These are phyloP conservation scores for Dipteronia dyeriana DNA, from an alignment of 345 rosid species.

Conservation along the genomic window DNA sequence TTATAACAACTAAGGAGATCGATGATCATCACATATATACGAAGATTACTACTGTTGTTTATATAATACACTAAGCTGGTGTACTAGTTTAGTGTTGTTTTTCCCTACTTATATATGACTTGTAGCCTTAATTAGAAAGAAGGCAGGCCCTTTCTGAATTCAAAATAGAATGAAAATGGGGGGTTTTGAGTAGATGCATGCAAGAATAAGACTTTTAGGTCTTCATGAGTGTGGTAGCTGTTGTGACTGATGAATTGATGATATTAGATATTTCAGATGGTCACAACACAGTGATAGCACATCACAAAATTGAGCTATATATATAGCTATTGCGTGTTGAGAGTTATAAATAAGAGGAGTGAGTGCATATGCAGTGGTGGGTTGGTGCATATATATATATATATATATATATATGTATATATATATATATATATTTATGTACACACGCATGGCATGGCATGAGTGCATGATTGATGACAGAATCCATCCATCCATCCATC, in stretches of 20 bases:
- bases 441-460: background rate
- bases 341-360: constrained; percentile 7
- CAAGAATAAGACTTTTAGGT: background rate
- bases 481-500: constrained; percentile 20
- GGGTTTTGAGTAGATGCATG: background rate
- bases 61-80: too few species aligned
- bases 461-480: background rate
- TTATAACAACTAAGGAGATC: too few species aligned
- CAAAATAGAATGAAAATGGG: background rate
- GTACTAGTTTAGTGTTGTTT: background rate
- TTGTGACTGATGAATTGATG: constrained; percentile 28
- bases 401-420: background rate
- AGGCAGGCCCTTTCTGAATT: background rate
- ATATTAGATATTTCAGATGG: constrained; percentile 26
- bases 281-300: constrained; percentile 17
- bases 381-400: constrained; percentile 26
- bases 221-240: constrained; percentile 27
- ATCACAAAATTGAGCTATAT: constrained; percentile 13
- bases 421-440: too few species aligned
- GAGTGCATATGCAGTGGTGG: constrained; percentile 12
- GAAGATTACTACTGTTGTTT: too few species aligned
- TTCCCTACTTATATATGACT: background rate
- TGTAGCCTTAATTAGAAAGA: background rate
- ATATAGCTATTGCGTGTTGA: constrained; percentile 42
- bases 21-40: too few species aligned